Percentiles rank a stretch among this genome's conserved stretches.
Evolutionary conservation across 805 yeast genomes (phyloP).

Genomic region (Pichia membranifaciens): DNA sequence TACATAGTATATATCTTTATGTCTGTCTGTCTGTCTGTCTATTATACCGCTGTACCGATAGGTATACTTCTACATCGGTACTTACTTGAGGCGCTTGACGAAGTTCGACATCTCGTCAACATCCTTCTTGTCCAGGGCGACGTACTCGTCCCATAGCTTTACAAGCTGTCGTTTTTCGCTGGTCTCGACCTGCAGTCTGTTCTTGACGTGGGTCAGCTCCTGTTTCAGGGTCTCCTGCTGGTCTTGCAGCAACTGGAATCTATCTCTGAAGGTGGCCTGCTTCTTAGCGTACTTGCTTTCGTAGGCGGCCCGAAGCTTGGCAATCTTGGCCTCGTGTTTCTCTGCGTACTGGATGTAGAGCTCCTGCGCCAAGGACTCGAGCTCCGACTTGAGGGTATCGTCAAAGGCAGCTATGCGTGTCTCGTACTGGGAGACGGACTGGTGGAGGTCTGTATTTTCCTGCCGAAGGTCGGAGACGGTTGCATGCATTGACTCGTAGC

Average conservation of each 20-base stretch:
- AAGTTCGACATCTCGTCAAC: slow-evolving; percentile 10
- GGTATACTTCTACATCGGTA: too few relatives aligned
- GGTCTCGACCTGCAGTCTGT: slow-evolving; percentile 44
- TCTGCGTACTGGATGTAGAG: slow-evolving; percentile 68
- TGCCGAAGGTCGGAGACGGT: background rate
- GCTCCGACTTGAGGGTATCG: slow-evolving; percentile 44
- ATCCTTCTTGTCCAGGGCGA: slow-evolving; percentile 22
- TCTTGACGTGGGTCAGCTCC: slow-evolving; percentile 48
- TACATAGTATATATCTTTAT: too few relatives aligned
- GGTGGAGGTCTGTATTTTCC: slow-evolving; percentile 2
- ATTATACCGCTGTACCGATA: too few relatives aligned
- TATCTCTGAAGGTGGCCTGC: slow-evolving; percentile 23
- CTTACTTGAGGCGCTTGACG: slow-evolving; percentile 8
- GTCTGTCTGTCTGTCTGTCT: too few relatives aligned
- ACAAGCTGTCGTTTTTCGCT: slow-evolving; percentile 55
- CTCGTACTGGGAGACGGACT: slow-evolving; percentile 12
- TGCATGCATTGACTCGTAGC: background rate
- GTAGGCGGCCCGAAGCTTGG: slow-evolving; percentile 51
- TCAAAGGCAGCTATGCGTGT: slow-evolving; percentile 34
- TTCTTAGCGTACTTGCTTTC: slow-evolving; percentile 47
- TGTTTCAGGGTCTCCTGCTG: slow-evolving; percentile 32
- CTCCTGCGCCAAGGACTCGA: slow-evolving; percentile 62
- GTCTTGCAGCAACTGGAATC: slow-evolving; percentile 19
- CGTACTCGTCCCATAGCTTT: slow-evolving; percentile 37
- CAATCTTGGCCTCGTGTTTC: slow-evolving; percentile 70